phyloP scores from a whole-genome alignment of 306 rosid genomes.

The Inga oerstediana region DNA sequence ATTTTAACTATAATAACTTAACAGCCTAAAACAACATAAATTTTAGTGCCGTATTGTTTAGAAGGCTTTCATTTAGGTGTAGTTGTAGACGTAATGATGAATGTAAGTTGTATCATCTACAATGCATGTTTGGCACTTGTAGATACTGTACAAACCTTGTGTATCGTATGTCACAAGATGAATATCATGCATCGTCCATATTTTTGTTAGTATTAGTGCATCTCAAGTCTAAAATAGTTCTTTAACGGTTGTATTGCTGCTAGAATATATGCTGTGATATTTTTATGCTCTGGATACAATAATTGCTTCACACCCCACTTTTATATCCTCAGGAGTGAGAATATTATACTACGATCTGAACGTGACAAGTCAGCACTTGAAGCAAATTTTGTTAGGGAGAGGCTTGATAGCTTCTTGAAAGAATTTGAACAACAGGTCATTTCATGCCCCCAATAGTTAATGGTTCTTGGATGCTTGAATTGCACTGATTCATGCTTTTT shows the following conservation, averaged over 20 bases:
- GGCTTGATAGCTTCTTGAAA: constrained; percentile 70
- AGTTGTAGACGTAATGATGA: neutral
- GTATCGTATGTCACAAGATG: neutral
- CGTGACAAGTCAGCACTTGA: constrained; percentile 75
- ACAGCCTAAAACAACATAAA: neutral
- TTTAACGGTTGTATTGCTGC: neutral
- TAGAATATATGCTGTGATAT: neutral
- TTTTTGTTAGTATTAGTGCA: neutral
- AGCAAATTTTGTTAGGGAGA: constrained; percentile 74
- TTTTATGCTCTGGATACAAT: neutral
- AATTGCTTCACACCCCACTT: neutral
- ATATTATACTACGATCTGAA: constrained; percentile 64
- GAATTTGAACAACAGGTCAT: constrained; percentile 83
- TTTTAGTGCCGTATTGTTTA: neutral
- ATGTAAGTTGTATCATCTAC: neutral
- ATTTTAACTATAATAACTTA: neutral
- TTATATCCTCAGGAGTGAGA: constrained; percentile 60
- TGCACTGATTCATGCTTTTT: constrained; percentile 23
- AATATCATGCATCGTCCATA: neutral
- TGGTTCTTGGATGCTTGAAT: constrained; percentile 15
- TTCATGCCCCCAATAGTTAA: constrained; percentile 11
- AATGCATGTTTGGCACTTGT: neutral
- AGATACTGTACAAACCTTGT: neutral
- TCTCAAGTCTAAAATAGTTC: neutral
- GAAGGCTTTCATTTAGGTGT: neutral